A percentile compares a stretch with the other conserved stretches of the same genome.
Conservation (phyloP, 805 yeast genomes). For the Barnettozyma pratensis region DNA sequence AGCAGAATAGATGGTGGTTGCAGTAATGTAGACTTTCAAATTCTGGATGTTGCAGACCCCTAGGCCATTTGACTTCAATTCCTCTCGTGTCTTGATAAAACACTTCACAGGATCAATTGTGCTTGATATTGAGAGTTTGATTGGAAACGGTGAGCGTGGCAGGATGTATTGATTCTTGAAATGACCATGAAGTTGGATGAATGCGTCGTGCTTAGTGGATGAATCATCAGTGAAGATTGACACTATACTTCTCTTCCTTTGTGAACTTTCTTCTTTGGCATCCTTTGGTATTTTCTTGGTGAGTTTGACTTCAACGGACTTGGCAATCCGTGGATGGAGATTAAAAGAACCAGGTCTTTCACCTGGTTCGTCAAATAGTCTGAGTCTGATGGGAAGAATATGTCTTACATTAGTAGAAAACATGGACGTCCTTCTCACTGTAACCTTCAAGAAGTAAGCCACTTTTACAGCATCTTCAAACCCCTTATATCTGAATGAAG, state of each 20-base stretch:
- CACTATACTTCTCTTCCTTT: neutral
- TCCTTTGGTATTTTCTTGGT: neutral
- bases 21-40: too few species aligned
- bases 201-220: too few species aligned
- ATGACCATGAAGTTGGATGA: too few species aligned
- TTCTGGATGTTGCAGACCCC: too few species aligned
- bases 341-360: neutral
- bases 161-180: too few species aligned
- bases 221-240: neutral
- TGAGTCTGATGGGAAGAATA: conserved; percentile 37
- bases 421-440: conserved; percentile 49
- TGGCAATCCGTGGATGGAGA: neutral
- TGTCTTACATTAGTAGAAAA: conserved; percentile 43
- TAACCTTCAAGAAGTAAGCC: conserved; percentile 51
- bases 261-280: neutral
- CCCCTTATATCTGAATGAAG: neutral
- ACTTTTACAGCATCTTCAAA: neutral
- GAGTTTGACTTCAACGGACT: neutral
- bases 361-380: conserved; percentile 28
- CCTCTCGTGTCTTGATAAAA: too few species aligned
- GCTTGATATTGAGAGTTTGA: too few species aligned
- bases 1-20: too few species aligned
- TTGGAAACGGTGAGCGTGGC: too few species aligned
- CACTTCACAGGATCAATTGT: too few species aligned
- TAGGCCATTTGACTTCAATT: too few species aligned